Percentiles rank a stretch among this genome's conserved stretches.
Conservation (phyloP, 768 basidiomycete species). For the Boletellus ananiceps region DNA sequence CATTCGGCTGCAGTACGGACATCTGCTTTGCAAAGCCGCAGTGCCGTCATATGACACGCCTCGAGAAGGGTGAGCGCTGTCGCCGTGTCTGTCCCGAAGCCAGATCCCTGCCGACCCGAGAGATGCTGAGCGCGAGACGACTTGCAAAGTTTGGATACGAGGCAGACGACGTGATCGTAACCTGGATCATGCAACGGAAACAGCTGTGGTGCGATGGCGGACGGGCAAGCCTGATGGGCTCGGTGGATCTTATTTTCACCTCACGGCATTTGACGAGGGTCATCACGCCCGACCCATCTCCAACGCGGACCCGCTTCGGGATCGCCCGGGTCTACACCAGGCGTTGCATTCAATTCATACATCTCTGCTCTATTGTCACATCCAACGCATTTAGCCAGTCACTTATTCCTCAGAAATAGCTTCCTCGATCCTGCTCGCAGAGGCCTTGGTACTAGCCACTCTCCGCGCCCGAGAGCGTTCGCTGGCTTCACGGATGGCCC, state of each 20-base stretch:
- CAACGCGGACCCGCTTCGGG: slow-evolving; percentile 31
- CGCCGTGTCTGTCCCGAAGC: slow-evolving; percentile 1
- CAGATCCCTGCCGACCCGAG: no score
- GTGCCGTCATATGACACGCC: slow-evolving; percentile 36
- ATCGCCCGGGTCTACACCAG: slow-evolving; percentile 10
- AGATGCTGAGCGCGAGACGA: no score
- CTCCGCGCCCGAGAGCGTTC: slow-evolving; percentile 57
- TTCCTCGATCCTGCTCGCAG: slow-evolving; percentile 24
- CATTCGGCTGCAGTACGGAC: slow-evolving; percentile 39
- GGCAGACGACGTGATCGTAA: no score
- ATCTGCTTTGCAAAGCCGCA: slow-evolving; percentile 24
- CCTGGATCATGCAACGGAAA: slow-evolving; percentile 15
- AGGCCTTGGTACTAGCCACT: slow-evolving; percentile 34
- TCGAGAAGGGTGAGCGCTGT: slow-evolving; percentile 41
- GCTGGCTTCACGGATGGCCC: slow-evolving; percentile 83
- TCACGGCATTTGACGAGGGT: neutral
- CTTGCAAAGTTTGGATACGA: no score
- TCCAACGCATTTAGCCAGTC: neutral
- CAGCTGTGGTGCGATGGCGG: no score
- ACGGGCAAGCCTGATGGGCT: slow-evolving; percentile 44
- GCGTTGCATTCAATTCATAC: neutral
- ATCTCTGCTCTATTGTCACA: neutral
- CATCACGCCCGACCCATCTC: neutral
- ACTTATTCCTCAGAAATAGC: slow-evolving; percentile 25
- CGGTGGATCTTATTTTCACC: slow-evolving; percentile 2